Evolutionary conservation across 805 yeast genomes (phyloP).

Genomic region (Lipomyces yamanashiensis): DNA sequence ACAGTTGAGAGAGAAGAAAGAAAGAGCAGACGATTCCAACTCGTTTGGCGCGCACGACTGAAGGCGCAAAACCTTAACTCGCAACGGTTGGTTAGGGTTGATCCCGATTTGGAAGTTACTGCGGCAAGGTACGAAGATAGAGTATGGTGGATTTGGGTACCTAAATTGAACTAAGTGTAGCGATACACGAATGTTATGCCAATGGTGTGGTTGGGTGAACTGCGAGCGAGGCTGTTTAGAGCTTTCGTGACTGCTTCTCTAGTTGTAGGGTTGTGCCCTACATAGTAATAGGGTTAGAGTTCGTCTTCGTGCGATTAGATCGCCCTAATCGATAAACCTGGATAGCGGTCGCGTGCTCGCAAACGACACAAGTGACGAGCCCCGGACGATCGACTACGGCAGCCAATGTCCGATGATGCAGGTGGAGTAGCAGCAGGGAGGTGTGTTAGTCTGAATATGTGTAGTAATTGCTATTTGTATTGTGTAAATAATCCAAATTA

Average conservation of each 20-base stretch:
- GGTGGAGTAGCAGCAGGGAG: no score
- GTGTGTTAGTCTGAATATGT: no score
- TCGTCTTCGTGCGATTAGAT: slow-evolving; percentile 1
- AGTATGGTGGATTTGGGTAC: slow-evolving; percentile 4
- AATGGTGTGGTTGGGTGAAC: not conserved
- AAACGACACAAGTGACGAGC: no score
- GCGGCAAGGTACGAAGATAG: slow-evolving; percentile 1
- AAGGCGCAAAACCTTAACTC: not conserved
- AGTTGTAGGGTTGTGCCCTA: slow-evolving; percentile 11
- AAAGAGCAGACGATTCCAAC: not conserved
- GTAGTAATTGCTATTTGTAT: no score
- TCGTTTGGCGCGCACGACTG: not conserved
- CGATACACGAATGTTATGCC: not conserved
- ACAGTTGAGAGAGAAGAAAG: not conserved
- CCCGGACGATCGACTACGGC: no score
- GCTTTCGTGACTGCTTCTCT: slow-evolving; percentile 5
- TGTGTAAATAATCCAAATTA: no score
- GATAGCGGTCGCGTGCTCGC: slow-evolving; percentile 11
- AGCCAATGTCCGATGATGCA: no score
- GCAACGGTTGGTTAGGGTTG: not conserved
- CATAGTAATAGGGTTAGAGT: not conserved
- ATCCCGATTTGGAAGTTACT: not conserved
- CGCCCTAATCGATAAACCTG: not conserved
- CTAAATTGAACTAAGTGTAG: slow-evolving; percentile 3
- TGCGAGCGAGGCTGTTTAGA: not conserved